These are phyloP conservation scores for Podochytrium sp. DNA, from an alignment of 192 early-diverging fungal species.

Conservation along the genomic window DNA sequence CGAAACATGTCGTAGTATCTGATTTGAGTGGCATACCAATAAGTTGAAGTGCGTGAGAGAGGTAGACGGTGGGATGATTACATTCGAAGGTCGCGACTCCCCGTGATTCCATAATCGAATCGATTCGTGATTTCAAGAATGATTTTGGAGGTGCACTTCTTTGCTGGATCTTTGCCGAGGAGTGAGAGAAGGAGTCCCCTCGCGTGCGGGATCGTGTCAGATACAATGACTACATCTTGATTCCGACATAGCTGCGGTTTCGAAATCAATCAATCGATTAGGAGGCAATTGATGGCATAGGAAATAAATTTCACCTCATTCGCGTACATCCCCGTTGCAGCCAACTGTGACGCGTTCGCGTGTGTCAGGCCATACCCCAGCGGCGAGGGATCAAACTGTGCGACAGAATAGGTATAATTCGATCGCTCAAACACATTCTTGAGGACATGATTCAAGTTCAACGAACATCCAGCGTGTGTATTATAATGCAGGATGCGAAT, in stretches of 20 bases:
- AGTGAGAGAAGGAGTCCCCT: slow-evolving; percentile 8
- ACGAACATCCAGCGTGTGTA: slow-evolving; percentile 14
- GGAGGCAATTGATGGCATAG: too few relatives aligned
- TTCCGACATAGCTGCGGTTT: neutral
- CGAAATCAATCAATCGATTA: neutral
- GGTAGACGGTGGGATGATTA: neutral
- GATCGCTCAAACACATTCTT: neutral
- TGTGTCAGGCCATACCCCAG: slow-evolving; percentile 15
- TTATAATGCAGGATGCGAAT: slow-evolving; percentile 21
- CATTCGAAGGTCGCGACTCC: neutral
- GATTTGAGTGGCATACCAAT: neutral
- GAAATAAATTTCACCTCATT: neutral
- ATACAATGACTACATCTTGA: slow-evolving; percentile 11
- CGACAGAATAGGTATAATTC: neutral
- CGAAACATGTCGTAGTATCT: slow-evolving; percentile 8
- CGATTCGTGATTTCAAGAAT: slow-evolving; percentile 26
- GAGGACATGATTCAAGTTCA: slow-evolving; percentile 5
- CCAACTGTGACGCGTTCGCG: neutral
- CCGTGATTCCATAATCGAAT: slow-evolving; percentile 16
- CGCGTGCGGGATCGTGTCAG: slow-evolving; percentile 26
- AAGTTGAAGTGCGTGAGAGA: too few relatives aligned
- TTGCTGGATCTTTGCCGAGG: neutral
- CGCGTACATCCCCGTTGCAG: neutral
- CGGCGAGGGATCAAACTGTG: neutral
- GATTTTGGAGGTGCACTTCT: slow-evolving; percentile 2